Conservation (phyloP, 129 eudicot genomes). For the sunflower (Helianthus annuus) region HanXRQr2.0-SUNRISE NC_035441.2:187265403-187265902, state of each 20-base stretch:
- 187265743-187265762: neutral
- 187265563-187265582: slow-evolving; percentile 12
- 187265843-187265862: neutral
- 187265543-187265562: neutral
- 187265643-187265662: neutral
- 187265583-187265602: neutral
- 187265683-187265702: neutral
- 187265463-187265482: neutral
- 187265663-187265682: slow-evolving; percentile 14
- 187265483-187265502: slow-evolving; percentile 5
- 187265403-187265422: neutral
- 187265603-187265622: neutral
- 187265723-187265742: neutral
- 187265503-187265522: slow-evolving; percentile 12
- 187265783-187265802: slow-evolving; percentile 1
- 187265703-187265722: slow-evolving; percentile 1
- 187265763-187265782: neutral
- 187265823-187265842: neutral
- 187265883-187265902: neutral
- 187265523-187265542: slow-evolving; percentile 31
- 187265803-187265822: neutral
- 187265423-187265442: neutral
- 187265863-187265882: neutral
- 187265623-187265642: neutral
- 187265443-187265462: neutral